Base-by-base conservation (phyloP, 2,329 filamentous ascomycete genomes). In the Grosmannia huntii region DNA sequence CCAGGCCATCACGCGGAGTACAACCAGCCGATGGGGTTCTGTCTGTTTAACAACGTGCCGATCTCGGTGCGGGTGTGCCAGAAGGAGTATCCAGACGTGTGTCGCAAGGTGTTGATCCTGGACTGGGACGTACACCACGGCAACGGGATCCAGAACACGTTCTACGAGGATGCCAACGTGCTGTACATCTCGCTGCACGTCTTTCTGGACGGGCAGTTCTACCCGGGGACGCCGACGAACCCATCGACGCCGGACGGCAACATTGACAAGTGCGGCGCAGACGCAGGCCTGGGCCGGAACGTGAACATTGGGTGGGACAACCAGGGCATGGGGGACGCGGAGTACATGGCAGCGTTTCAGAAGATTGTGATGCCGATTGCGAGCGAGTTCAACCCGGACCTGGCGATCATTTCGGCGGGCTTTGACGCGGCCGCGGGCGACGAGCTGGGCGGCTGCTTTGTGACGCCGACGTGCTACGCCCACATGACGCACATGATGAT, bases 401-500 rank as follows among this genome's bases (percentile, higher is more conserved):
- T 99, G 21, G 91, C 97, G 31, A 94, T 99, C 63, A 87, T 99
- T 59, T 94, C 94, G 23, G 90, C 94, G 49, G 94, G 94, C 0
- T 99, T 99, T 65, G 94, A 99, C 69, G 94, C 94, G 19, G 94
- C 94, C 0, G 89, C 88, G 63, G 94, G 94, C 14, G 94, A 99
- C 70, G 86, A 94, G 67, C 80, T 99, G 1, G 94, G 94, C 55
- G 90, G 88, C 36, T 99, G 94, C 69, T 92, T 90, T 67, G 94
- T 99, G 5, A 87, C 90, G 1, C 94, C 94, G 0, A 74, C 84
- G 5, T 95, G 94, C 68, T 99, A 97, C 68, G 89, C 91, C 16
- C 92, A 99, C 68, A 97, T 99, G 94, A 97, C 94, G 19, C 90
- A 96, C 68, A 96, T 97, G 92, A 81, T 99, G 53, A 97, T n/a